These are phyloP conservation scores for Astrothelium macrocarpum DNA, from an alignment of 495 filamentous ascomycete species.

Conservation along the genomic window DNA sequence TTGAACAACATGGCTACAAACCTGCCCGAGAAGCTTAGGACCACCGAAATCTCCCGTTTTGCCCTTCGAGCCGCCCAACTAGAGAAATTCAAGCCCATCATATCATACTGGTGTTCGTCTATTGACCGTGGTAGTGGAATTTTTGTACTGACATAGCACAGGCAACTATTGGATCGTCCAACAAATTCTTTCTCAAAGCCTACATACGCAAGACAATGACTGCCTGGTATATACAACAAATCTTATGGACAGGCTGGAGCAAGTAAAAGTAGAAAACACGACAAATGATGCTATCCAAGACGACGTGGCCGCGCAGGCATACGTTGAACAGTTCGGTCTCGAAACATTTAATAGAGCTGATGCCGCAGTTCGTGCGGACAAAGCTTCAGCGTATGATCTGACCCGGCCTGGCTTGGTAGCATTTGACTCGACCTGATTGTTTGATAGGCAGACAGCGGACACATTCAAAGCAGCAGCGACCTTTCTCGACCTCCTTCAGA, in stretches of 20 bases:
- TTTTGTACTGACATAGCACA: slow-evolving; percentile 29
- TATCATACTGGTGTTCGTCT: slow-evolving; percentile 87
- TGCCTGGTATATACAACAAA: slow-evolving; percentile 64
- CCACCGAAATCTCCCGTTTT: slow-evolving; percentile 69
- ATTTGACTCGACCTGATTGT: background rate
- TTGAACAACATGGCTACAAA: slow-evolving; percentile 51
- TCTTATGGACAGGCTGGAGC: slow-evolving; percentile 87
- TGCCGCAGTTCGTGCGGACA: slow-evolving; percentile 68
- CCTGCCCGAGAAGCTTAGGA: slow-evolving; percentile 65
- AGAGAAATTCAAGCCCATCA: slow-evolving; percentile 70
- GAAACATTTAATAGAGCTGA: slow-evolving; percentile 81
- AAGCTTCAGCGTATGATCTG: slow-evolving; percentile 61
- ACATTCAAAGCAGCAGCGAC: slow-evolving; percentile 86
- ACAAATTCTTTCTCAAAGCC: slow-evolving; percentile 68
- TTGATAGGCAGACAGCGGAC: slow-evolving; percentile 72
- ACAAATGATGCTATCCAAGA: slow-evolving; percentile 69
- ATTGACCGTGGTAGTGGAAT: background rate
- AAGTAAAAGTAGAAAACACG: slow-evolving; percentile 57
- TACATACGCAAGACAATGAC: slow-evolving; percentile 69
- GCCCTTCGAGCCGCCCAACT: slow-evolving; percentile 75
- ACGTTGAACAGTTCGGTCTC: slow-evolving; percentile 85
- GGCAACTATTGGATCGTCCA: slow-evolving; percentile 91
- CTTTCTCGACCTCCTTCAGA: slow-evolving; percentile 77
- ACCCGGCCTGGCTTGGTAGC: too few relatives aligned
- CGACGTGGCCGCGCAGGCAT: slow-evolving; percentile 75